A percentile compares a stretch with the other conserved stretches of the same genome.
phyloP scores from a whole-genome alignment of 345 rosid species.

The Gossypium thurberi region DNA sequence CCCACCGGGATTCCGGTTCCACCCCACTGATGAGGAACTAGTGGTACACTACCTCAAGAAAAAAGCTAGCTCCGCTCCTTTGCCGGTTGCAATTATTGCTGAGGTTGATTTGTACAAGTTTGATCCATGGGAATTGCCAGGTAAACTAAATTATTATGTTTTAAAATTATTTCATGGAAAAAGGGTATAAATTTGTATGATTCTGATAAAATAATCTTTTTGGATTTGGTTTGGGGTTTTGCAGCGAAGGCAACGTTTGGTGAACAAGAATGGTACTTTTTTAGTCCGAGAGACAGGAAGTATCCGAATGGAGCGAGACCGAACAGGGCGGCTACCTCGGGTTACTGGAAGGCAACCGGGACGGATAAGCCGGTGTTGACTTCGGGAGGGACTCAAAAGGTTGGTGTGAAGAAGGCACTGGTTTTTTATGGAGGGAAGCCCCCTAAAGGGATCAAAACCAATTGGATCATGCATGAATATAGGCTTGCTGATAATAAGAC shows the following conservation, averaged over 20 bases:
- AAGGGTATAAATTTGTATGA: background rate
- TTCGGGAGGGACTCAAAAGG: constrained; percentile 53
- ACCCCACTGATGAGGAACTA: constrained; percentile 98
- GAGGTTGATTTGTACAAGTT: constrained; percentile 89
- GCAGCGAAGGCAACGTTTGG: constrained; percentile 87
- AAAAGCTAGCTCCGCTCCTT: constrained; percentile 63
- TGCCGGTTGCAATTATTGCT: constrained; percentile 80
- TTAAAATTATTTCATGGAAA: background rate
- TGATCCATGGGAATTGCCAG: constrained; percentile 98
- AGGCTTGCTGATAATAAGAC: constrained; percentile 50
- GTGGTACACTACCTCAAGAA: constrained; percentile 87
- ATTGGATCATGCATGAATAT: constrained; percentile 99
- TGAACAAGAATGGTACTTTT: constrained; percentile 95
- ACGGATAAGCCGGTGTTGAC: constrained; percentile 87
- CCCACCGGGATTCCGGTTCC: constrained; percentile 97
- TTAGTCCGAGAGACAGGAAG: constrained; percentile 90
- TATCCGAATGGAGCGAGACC: constrained; percentile 98
- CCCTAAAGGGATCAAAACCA: constrained; percentile 92
- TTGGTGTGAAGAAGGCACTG: constrained; percentile 88
- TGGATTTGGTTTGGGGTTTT: background rate
- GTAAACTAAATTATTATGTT: constrained; percentile 22
- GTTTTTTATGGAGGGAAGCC: constrained; percentile 96
- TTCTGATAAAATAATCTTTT: background rate
- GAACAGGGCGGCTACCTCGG: constrained; percentile 91
- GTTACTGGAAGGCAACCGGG: constrained; percentile 99